Evolutionary conservation across 2,329 filamentous ascomycete genomes (phyloP).

Genomic region (Macroventuria anomochaeta): DNA sequence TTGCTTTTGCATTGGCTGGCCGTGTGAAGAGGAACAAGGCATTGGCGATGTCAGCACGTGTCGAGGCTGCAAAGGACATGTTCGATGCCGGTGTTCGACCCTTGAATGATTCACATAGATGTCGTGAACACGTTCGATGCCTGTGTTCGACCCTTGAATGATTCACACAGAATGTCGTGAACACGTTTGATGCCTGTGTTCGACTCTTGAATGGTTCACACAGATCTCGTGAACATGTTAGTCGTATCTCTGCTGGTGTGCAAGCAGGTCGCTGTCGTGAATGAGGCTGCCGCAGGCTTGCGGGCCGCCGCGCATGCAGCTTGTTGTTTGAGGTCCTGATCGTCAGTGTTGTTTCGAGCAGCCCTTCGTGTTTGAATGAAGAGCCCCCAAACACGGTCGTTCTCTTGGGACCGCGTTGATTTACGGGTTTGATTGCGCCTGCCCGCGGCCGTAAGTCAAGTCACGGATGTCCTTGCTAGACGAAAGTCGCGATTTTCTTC

Average conservation of each 20-base stretch:
- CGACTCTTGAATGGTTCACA: neutral
- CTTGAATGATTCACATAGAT: neutral
- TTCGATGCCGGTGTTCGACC: neutral
- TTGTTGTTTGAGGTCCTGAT: constrained; percentile 10
- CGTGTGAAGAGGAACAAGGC: neutral
- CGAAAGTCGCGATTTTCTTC: too few relatives aligned
- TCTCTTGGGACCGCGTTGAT: constrained; percentile 7
- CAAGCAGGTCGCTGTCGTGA: constrained; percentile 3
- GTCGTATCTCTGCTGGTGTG: constrained; percentile 3
- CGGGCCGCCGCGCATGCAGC: constrained; percentile 18
- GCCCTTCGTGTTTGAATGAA: neutral
- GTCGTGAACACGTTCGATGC: constrained; percentile 6
- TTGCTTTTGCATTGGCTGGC: constrained; percentile 15
- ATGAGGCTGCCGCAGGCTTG: constrained; percentile 10
- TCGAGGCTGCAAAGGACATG: constrained; percentile 13
- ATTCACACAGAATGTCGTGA: neutral
- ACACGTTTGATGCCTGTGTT: neutral
- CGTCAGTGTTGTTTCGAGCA: constrained; percentile 1
- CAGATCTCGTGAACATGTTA: neutral
- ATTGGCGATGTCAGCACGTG: constrained; percentile 20
- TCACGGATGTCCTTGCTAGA: neutral
- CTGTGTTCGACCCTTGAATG: neutral
- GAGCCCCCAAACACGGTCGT: neutral
- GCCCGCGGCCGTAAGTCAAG: constrained; percentile 5
- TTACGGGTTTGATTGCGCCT: neutral